Conservation (phyloP, 2,329 filamentous ascomycete genomes). For the Byssothecium circinans region DNA sequence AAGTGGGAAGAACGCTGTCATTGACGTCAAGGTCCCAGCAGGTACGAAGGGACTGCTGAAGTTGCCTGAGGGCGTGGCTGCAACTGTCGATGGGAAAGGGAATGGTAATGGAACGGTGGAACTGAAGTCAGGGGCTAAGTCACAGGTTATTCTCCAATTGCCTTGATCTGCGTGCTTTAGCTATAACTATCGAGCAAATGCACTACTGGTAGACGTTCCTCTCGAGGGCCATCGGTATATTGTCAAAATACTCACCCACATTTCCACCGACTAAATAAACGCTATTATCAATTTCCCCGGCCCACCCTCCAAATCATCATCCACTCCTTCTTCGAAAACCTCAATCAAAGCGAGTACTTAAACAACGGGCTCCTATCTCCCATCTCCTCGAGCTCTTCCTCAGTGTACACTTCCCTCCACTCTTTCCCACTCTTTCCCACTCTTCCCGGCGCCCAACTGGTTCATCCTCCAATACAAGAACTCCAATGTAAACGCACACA, state of each 20-base stretch:
- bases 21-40: not conserved
- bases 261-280: too few species aligned
- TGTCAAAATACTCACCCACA: too few species aligned
- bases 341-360: slow-evolving; percentile 33
- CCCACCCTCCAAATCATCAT: too few species aligned
- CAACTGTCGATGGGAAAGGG: too few species aligned
- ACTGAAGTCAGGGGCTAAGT: too few species aligned
- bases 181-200: too few species aligned
- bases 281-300: slow-evolving; percentile 22
- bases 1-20: not conserved
- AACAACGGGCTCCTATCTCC: slow-evolving; percentile 47
- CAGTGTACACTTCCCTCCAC: slow-evolving; percentile 38
- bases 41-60: not conserved
- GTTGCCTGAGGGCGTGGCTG: not conserved
- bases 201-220: too few species aligned
- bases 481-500: slow-evolving; percentile 28
- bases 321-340: too few species aligned
- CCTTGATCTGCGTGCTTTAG: too few species aligned
- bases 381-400: slow-evolving; percentile 43
- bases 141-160: too few species aligned
- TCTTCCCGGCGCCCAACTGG: slow-evolving; percentile 37
- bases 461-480: slow-evolving; percentile 20
- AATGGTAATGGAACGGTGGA: too few species aligned
- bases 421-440: slow-evolving; percentile 43
- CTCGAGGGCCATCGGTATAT: too few species aligned